Base-by-base conservation (phyloP, 257 asterid species). In the Mitragyna speciosa region DNA sequence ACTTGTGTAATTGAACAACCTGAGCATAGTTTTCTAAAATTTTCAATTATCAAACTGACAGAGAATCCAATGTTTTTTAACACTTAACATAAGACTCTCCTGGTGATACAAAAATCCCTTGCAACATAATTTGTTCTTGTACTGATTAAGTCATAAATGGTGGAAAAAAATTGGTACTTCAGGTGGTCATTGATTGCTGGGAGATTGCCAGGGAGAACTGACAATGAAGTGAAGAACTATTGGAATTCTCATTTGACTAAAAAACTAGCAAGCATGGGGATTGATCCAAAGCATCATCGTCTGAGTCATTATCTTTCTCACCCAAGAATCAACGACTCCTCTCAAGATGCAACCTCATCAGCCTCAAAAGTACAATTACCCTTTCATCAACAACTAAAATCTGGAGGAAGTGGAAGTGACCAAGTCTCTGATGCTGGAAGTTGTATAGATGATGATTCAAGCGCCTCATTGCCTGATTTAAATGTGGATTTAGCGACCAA, bases 121-220 rank as follows among this genome's bases (percentile, higher is more conserved):
- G 20, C 4, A 30, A 36, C 6, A 64, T 12, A 14, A 7, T n/a
- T 64, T 28, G 41, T 64, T 12, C 22, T 5, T 64, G 70, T 9
- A 8, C 39, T 78, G 15, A 1, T 22, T 49, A 28, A 39, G 59
- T 10, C 12, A 72, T 49, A 31, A 31, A 41, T 58, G n/a, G 19
- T 76, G n/a, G 7, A 45, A 45, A 64, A 28, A 64, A 28, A 0
- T 28, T 26, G 22, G 22, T 64, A 64, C 28, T 72, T 52, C 56
- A 83, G 86, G 33, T 83, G 83, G 86, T 83, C 83, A 0, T 30
- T 79, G 48, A 83, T 83, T 39, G 83, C 86, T 2, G 86, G 77
- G 26, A 76, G 83, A 73, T 83, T 83, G 49, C 83, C 83, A 0
- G 86, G 78, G 7, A 66, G 86, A 17, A 79, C 81, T 0, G 86